Conservation (phyloP, 495 filamentous ascomycete genomes). For the Beverwykella pulmonaria region DNA sequence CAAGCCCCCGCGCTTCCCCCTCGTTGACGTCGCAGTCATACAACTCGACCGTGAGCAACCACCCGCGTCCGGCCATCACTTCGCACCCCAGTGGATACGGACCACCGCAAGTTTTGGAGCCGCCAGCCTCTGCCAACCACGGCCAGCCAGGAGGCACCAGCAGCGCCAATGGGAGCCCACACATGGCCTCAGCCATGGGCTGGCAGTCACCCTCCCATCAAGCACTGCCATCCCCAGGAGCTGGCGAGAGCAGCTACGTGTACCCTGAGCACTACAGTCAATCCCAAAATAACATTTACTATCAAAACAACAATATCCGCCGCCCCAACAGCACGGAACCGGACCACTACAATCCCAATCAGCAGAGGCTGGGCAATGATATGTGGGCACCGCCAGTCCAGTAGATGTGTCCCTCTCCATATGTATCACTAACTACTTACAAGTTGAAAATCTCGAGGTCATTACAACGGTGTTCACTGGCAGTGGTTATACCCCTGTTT, state of each 20-base stretch:
- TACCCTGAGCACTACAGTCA: conserved; percentile 45
- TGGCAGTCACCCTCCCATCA: conserved; percentile 49
- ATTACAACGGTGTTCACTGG: conserved; percentile 37
- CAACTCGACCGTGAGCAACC: conserved; percentile 57
- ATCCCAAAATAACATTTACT: conserved; percentile 43
- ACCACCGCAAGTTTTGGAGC: conserved; percentile 85
- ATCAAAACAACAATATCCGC: conserved; percentile 43
- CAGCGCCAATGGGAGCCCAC: conserved; percentile 48
- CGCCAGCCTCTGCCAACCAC: conserved; percentile 56
- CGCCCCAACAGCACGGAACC: conserved; percentile 49
- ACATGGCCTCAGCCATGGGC: conserved; percentile 43
- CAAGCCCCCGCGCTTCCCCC: conserved; percentile 70
- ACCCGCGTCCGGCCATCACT: conserved; percentile 66
- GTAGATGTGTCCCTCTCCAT: conserved; percentile 26
- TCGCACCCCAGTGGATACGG: conserved; percentile 82
- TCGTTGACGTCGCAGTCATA: conserved; percentile 64
- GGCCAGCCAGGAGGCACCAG: conserved; percentile 39
- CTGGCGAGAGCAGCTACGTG: conserved; percentile 41
- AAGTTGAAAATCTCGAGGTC: conserved; percentile 20
- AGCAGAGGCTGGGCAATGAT: conserved; percentile 37
- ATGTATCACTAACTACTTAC: conserved; percentile 19
- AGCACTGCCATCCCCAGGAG: conserved; percentile 37
- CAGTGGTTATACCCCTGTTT: conserved; percentile 39
- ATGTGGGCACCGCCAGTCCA: conserved; percentile 45
- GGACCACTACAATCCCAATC: conserved; percentile 44